These are phyloP conservation scores for Ormosia emarginata DNA, from an alignment of 306 rosid genomes.

Conservation along the genomic window DNA sequence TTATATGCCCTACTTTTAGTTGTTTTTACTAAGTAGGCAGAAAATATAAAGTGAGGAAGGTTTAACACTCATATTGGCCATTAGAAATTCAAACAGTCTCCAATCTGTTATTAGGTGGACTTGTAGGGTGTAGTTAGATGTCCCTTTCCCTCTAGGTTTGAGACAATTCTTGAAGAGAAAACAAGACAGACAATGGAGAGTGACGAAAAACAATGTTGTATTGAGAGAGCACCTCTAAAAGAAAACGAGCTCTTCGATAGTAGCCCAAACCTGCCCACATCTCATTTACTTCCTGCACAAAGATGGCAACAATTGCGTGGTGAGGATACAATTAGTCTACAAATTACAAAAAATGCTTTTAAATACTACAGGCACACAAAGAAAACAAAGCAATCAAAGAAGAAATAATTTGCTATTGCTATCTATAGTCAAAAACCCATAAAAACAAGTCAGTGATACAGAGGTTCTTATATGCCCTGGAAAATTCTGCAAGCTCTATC, in stretches of 20 bases:
- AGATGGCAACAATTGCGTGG: background rate
- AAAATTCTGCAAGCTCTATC: background rate
- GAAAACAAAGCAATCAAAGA: background rate
- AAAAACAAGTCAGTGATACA: background rate
- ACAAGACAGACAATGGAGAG: background rate
- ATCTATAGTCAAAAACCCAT: background rate
- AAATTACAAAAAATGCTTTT: background rate
- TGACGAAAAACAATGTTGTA: background rate
- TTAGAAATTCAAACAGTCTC: background rate
- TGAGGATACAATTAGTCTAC: background rate
- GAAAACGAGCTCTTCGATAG: slow-evolving; percentile 91
- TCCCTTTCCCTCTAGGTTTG: background rate
- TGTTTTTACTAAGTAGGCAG: background rate
- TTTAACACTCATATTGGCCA: background rate
- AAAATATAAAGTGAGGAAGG: background rate
- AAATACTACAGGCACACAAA: background rate
- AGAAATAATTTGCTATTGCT: background rate
- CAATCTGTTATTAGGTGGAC: background rate
- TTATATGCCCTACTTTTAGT: background rate
- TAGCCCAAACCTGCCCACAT: slow-evolving; percentile 97
- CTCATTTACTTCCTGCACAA: slow-evolving; percentile 83
- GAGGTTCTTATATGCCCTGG: background rate
- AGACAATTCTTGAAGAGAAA: background rate
- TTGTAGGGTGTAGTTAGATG: background rate
- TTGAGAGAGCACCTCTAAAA: slow-evolving; percentile 58